Percentiles rank a stretch among this genome's conserved stretches.
Evolutionary conservation across 2,329 filamentous ascomycete genomes (phyloP).

Genomic region (Sordariomycetes sp.): DNA sequence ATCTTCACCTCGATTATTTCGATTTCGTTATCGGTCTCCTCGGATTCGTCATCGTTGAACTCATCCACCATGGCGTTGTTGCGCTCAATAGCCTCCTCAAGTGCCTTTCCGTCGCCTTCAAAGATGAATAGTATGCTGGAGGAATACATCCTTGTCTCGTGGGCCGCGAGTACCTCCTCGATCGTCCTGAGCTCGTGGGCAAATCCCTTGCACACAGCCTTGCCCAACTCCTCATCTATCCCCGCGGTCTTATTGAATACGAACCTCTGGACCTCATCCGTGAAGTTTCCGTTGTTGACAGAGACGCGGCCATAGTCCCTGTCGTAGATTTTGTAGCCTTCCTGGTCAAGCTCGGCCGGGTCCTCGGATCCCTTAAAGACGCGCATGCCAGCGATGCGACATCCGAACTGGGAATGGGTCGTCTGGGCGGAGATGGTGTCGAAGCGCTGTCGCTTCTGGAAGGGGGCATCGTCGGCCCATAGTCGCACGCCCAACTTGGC

Average conservation of each 20-base stretch:
- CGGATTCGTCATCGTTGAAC: constrained; percentile 40
- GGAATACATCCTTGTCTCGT: constrained; percentile 56
- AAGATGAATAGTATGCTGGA: constrained; percentile 52
- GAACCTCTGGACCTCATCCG: constrained; percentile 43
- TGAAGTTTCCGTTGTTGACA: constrained; percentile 43
- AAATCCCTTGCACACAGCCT: constrained; percentile 43
- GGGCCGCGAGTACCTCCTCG: constrained; percentile 37
- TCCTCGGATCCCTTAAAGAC: constrained; percentile 48
- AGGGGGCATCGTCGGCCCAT: constrained; percentile 66
- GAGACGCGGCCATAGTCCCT: constrained; percentile 48
- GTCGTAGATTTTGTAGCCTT: constrained; percentile 49
- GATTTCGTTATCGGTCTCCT: constrained; percentile 14
- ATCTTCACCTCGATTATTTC: constrained; percentile 14
- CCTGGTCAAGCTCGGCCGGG: constrained; percentile 36
- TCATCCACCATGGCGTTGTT: constrained; percentile 35
- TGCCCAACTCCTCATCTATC: constrained; percentile 48
- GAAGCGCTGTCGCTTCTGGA: constrained; percentile 49
- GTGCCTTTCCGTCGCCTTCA: constrained; percentile 48
- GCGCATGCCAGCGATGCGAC: constrained; percentile 56
- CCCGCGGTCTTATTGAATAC: constrained; percentile 47
- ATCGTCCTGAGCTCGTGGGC: constrained; percentile 40
- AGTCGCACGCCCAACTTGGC: constrained; percentile 80
- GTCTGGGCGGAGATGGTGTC: constrained; percentile 47
- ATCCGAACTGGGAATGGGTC: constrained; percentile 49
- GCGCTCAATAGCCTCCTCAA: constrained; percentile 42